phyloP scores from a whole-genome alignment of 345 rosid species.

The Lepidium sativum region DNA sequence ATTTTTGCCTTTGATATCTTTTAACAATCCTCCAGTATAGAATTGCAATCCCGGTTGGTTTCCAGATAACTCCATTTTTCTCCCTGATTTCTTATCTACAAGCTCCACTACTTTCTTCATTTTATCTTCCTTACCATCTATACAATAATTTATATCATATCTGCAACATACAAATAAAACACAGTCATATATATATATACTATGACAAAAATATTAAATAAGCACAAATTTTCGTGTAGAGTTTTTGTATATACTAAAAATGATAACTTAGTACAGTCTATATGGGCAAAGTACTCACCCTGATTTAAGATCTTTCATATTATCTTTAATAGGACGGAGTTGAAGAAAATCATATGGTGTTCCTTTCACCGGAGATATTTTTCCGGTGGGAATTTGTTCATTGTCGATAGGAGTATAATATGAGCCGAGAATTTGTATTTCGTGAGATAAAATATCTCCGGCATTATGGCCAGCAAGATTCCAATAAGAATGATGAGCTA shows the following conservation, averaged over 20 bases:
- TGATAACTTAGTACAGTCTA: neutral
- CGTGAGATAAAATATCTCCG: slow-evolving; percentile 59
- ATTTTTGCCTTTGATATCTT: slow-evolving; percentile 56
- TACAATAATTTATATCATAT: slow-evolving; percentile 68
- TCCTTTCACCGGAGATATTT: slow-evolving; percentile 48
- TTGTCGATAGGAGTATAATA: slow-evolving; percentile 49
- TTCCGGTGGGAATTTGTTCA: slow-evolving; percentile 72
- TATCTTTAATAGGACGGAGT: slow-evolving; percentile 41
- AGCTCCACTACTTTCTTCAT: slow-evolving; percentile 55
- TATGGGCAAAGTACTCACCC: slow-evolving; percentile 31
- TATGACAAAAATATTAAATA: neutral
- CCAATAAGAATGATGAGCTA: slow-evolving; percentile 84
- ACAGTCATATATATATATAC: no score
- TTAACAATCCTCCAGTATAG: slow-evolving; percentile 52
- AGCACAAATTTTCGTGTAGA: no score
- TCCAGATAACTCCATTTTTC: slow-evolving; percentile 55
- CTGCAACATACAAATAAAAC: neutral
- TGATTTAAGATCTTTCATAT: slow-evolving; percentile 36
- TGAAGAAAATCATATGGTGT: slow-evolving; percentile 78
- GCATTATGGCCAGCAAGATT: slow-evolving; percentile 77
- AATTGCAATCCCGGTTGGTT: slow-evolving; percentile 78
- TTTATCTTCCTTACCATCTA: slow-evolving; percentile 31
- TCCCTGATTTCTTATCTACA: slow-evolving; percentile 53
- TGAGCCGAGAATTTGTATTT: slow-evolving; percentile 61
- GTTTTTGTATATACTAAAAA: neutral